Conservation (phyloP, 78 protist species). For the Dictyostelium intermedium region DNA sequence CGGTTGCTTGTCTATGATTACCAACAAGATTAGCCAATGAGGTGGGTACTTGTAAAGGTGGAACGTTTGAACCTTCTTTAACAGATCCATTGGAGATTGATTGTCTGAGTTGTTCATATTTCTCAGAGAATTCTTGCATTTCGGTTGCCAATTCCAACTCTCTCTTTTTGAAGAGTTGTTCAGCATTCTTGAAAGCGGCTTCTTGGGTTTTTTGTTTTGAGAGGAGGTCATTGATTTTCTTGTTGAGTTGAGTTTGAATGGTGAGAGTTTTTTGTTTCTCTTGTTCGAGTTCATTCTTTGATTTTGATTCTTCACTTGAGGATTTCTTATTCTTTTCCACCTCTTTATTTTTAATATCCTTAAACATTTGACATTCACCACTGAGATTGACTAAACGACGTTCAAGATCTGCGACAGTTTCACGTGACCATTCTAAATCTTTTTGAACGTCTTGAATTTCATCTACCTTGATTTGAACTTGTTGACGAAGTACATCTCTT, state of each 20-base stretch:
- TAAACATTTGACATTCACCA: slow-evolving; percentile 64
- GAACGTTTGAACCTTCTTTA: not conserved
- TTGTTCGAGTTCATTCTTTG: slow-evolving; percentile 27
- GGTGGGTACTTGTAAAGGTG: not conserved
- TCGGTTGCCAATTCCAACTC: slow-evolving; percentile 1
- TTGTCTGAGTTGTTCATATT: slow-evolving; percentile 32
- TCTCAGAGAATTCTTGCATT: slow-evolving; percentile 8
- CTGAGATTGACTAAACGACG: slow-evolving; percentile 27
- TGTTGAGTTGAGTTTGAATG: not conserved
- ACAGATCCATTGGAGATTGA: not conserved
- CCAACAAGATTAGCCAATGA: not conserved
- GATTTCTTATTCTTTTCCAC: slow-evolving; percentile 23
- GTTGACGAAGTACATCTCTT: slow-evolving; percentile 70
- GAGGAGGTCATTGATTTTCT: slow-evolving; percentile 18
- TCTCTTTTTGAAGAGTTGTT: slow-evolving; percentile 32
- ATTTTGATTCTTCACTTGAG: not conserved
- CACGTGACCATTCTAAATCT: slow-evolving; percentile 71
- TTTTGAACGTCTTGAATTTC: slow-evolving; percentile 49
- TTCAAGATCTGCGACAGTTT: slow-evolving; percentile 63
- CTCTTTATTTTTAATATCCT: slow-evolving; percentile 61
- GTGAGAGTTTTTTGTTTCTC: slow-evolving; percentile 16
- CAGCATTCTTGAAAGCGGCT: slow-evolving; percentile 47
- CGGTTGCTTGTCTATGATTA: not conserved
- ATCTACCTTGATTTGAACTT: slow-evolving; percentile 69
- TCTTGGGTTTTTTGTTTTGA: slow-evolving; percentile 14